A percentile compares a stretch with the other conserved stretches of the same genome.
Conservation (phyloP, 2,329 filamentous ascomycete genomes). For the Botrytis fabae region DNA sequence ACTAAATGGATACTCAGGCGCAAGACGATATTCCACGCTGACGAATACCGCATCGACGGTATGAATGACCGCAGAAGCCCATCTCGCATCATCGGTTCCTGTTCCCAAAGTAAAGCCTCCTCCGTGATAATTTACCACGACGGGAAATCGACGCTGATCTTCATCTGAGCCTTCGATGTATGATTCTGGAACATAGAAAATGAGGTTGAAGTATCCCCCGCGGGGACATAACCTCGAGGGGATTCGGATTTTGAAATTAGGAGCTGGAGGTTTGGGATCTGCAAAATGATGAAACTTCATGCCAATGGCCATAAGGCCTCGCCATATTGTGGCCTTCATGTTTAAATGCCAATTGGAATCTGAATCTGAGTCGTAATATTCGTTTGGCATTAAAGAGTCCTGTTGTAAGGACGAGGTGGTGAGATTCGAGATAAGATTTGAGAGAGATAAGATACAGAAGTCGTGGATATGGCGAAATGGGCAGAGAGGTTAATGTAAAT, state of each 20-base stretch:
- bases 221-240: conserved; percentile 36
- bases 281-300: conserved; percentile 42
- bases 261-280: conserved; percentile 36
- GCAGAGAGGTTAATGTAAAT: not conserved
- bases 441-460: not conserved
- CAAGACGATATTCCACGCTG: conserved; percentile 67
- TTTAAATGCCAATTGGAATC: conserved; percentile 28
- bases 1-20: conserved; percentile 64
- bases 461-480: not conserved
- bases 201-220: conserved; percentile 42
- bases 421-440: not conserved
- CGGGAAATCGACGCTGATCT: conserved; percentile 44
- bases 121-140: conserved; percentile 66
- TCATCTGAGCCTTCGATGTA: conserved; percentile 40
- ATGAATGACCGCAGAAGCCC: conserved; percentile 55
- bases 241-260: conserved; percentile 40
- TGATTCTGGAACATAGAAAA: conserved; percentile 47
- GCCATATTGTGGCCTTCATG: conserved; percentile 41
- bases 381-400: conserved; percentile 10
- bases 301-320: conserved; percentile 41
- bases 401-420: not conserved
- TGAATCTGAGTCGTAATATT: not conserved
- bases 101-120: conserved; percentile 66
- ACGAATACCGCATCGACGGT: conserved; percentile 58
- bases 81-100: conserved; percentile 63